Evolutionary conservation across 2,329 filamentous ascomycete species (phyloP), one percentile per base, ranked within the genome.

Genomic region (Dactylonectria macrodidyma): DNA sequence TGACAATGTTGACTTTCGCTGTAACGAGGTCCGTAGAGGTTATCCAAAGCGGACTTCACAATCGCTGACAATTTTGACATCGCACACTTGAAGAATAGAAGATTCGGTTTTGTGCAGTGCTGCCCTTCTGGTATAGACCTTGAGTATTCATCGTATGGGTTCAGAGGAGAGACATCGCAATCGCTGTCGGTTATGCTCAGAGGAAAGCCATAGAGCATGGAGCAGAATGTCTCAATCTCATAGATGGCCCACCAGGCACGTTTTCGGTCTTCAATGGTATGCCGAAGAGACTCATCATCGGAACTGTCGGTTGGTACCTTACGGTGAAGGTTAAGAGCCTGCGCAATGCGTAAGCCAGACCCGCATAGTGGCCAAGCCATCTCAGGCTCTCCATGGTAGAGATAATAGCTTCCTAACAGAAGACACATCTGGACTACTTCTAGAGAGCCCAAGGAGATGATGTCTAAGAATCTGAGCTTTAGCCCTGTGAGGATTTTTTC

Each of bases 231-330:
- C 44, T 83, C 81, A 1, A 82, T 78, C 56, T 82, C 81, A 44
- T 82, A 80, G 0, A 83, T 77, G 1, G 81, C 80, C 80, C 81
- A 83, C 81, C 81, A 83, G 10, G 79, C 80, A 0, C 80, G 76
- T 19, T 82, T 82, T 12, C 76, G 60, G 0, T 75, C 73, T 51
- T 80, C 78, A 12, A 69, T 68, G 1, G 34, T 46, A 5, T 62
- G 51, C 4, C 44, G 7, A 24, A 36, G n/a, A 36, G 54, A 2
- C 11, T 19, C 33, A 14, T 3, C 4, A 0, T n/a, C 59, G 8
- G 30, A 7, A 9, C n/a, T 36, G 19, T 38, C 8, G 12, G 19
- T 36, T 9, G 63, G 55, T 8, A 71, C 33, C 4, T 59, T 34
- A 7, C 67, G 58, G 51, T 82, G 81, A 1, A 82, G 54, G 14